Evolutionary conservation across 345 rosid genomes (phyloP).

Genomic region (Eucalyptus shirleyi): DNA sequence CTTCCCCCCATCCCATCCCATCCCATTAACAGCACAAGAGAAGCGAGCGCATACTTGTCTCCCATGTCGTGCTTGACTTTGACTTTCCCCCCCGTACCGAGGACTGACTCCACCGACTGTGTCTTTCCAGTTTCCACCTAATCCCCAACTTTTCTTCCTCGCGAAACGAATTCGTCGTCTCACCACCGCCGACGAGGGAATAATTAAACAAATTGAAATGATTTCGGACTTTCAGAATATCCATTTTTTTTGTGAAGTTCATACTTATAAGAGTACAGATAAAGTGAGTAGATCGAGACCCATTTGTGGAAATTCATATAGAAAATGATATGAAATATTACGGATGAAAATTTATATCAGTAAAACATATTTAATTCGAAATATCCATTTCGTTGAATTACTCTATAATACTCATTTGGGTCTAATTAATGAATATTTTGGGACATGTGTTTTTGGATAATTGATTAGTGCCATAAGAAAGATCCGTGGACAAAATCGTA

Average conservation of each 20-base stretch:
- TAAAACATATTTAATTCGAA: accelerated
- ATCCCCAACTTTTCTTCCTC: background rate
- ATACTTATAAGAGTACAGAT: background rate
- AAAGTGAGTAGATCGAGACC: background rate
- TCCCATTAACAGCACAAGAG: background rate
- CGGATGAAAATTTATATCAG: background rate
- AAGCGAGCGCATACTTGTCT: background rate
- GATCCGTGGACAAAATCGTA: background rate
- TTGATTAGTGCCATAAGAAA: background rate
- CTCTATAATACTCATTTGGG: background rate
- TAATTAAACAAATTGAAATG: background rate
- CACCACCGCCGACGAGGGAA: background rate
- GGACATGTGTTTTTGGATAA: background rate
- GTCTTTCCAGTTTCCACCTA: background rate
- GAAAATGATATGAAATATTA: background rate
- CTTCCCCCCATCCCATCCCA: background rate
- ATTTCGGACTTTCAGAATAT: background rate
- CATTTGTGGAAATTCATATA: background rate
- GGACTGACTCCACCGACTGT: background rate
- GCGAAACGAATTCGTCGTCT: background rate
- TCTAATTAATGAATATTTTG: background rate
- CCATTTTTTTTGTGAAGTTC: background rate
- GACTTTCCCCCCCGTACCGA: background rate
- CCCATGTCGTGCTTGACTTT: background rate
- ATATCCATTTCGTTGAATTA: accelerated